Percentiles rank a stretch among this genome's conserved stretches.
Evolutionary conservation across 2,329 filamentous ascomycete species (phyloP).

Genomic region (Aspergillus texensis): DNA sequence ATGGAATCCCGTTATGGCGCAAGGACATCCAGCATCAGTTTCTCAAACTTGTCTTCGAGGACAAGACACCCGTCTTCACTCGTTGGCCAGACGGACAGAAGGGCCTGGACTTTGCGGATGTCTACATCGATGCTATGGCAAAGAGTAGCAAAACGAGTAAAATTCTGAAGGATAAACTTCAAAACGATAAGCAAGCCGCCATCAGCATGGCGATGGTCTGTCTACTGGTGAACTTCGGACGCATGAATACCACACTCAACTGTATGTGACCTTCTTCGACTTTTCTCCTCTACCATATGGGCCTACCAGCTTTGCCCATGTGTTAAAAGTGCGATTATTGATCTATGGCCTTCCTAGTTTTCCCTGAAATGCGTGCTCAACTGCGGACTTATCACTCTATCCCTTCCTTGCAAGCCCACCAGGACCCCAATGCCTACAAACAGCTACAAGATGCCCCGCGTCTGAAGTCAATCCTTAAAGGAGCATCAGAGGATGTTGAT

Average conservation of each 20-base stretch:
- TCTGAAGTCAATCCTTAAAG: conserved; percentile 95
- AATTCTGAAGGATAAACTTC: conserved; percentile 92
- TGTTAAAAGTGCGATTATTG: conserved; percentile 4
- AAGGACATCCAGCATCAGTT: conserved; percentile 70
- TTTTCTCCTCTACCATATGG: conserved; percentile 1
- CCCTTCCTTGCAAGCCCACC: conserved; percentile 89
- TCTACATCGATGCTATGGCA: conserved; percentile 98
- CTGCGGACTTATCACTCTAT: conserved; percentile 97
- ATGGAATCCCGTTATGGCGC: conserved; percentile 67
- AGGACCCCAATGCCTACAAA: conserved; percentile 95
- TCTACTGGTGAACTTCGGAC: conserved; percentile 90
- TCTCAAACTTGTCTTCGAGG: conserved; percentile 64
- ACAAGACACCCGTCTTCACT: conserved; percentile 73
- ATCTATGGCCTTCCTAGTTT: conserved; percentile 64
- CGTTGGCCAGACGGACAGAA: conserved; percentile 84
- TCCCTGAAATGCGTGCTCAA: conserved; percentile 98
- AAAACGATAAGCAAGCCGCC: conserved; percentile 87
- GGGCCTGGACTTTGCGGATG: conserved; percentile 79
- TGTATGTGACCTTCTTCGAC: conserved; percentile 60
- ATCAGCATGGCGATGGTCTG: conserved; percentile 99
- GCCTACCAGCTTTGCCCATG: neutral
- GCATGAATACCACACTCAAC: conserved; percentile 98
- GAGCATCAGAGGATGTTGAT: conserved; percentile 85
- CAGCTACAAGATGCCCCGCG: conserved; percentile 95
- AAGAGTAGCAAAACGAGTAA: conserved; percentile 99